phyloP scores from a whole-genome alignment of 768 basidiomycete genomes.

The Gymnopilus dilepis region DNA sequence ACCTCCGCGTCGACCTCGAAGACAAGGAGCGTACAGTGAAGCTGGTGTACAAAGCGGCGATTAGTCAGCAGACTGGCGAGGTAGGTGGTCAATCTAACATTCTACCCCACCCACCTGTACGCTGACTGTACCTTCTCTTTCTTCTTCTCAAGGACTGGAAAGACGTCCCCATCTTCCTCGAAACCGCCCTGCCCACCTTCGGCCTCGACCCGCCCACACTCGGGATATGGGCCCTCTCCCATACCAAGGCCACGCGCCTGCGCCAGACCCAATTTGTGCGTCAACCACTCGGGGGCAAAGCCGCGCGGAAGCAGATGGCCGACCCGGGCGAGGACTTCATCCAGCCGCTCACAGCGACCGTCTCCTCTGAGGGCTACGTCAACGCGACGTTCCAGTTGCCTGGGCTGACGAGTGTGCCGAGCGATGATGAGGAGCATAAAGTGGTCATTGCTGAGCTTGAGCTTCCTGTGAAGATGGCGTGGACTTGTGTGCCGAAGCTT shows the following conservation, averaged over 20 bases:
- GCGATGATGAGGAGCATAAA: conserved; percentile 34
- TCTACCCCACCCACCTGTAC: neutral
- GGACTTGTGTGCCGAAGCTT: conserved; percentile 41
- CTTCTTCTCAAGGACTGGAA: conserved; percentile 25
- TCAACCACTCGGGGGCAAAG: neutral
- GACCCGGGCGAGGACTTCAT: neutral
- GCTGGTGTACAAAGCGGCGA: conserved; percentile 42
- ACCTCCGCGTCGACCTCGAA: conserved; percentile 43
- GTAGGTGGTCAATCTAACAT: conserved; percentile 25
- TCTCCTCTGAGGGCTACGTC: conserved; percentile 34
- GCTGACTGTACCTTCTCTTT: conserved; percentile 12
- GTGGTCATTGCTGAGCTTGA: conserved; percentile 38
- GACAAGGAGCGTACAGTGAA: conserved; percentile 31
- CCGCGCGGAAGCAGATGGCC: neutral
- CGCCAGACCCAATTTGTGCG: neutral
- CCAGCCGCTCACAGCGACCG: neutral
- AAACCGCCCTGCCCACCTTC: conserved; percentile 35
- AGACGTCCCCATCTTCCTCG: conserved; percentile 39
- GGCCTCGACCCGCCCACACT: conserved; percentile 15
- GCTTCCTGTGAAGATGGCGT: conserved; percentile 37
- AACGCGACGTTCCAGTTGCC: conserved; percentile 40
- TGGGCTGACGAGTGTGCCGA: conserved; percentile 36
- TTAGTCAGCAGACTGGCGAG: conserved; percentile 44
- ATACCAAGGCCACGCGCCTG: neutral
- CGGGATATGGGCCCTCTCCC: conserved; percentile 14